Conservation (phyloP, 1,139 yeast species). For the Yamadazyma diddensiae region DNA sequence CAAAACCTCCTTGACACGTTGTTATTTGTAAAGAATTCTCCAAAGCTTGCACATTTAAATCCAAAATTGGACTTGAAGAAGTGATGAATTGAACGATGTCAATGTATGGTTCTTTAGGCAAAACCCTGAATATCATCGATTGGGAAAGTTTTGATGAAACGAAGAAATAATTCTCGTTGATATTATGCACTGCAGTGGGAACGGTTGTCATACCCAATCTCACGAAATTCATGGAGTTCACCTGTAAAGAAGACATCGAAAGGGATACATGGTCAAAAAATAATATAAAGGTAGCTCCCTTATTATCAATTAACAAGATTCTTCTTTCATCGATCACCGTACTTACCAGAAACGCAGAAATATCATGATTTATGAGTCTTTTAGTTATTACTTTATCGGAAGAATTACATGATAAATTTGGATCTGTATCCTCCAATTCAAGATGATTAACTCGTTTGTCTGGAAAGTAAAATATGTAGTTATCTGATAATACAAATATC, state of each 20-base stretch:
- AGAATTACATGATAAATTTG: constrained; percentile 11
- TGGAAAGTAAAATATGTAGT: constrained; percentile 33
- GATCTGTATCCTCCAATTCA: constrained; percentile 13
- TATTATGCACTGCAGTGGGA: constrained; percentile 25
- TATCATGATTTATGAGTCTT: constrained; percentile 5
- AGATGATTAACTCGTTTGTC: constrained; percentile 13
- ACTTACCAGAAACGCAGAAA: constrained; percentile 12
- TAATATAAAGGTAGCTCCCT: constrained; percentile 30
- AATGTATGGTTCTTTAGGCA: constrained; percentile 27
- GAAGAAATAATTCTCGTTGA: constrained; percentile 28
- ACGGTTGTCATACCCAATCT: constrained; percentile 31
- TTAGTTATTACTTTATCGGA: constrained; percentile 15
- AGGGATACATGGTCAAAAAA: constrained; percentile 17
- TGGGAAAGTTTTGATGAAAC: constrained; percentile 33
- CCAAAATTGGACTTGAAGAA: constrained; percentile 38
- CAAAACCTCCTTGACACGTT: constrained; percentile 39
- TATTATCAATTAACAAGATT: constrained; percentile 26
- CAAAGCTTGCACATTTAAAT: constrained; percentile 16
- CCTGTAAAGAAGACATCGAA: constrained; percentile 4
- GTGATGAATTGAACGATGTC: constrained; percentile 20
- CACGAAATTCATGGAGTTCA: constrained; percentile 25
- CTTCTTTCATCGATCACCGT: constrained; percentile 26
- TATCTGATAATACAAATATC: constrained; percentile 26
- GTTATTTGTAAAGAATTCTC: constrained; percentile 16
- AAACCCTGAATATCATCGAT: constrained; percentile 31